Percentiles rank a stretch among this genome's conserved stretches.
phyloP scores from a whole-genome alignment of 805 yeast genomes.

The Wickerhamiella kurtzmanii region DNA sequence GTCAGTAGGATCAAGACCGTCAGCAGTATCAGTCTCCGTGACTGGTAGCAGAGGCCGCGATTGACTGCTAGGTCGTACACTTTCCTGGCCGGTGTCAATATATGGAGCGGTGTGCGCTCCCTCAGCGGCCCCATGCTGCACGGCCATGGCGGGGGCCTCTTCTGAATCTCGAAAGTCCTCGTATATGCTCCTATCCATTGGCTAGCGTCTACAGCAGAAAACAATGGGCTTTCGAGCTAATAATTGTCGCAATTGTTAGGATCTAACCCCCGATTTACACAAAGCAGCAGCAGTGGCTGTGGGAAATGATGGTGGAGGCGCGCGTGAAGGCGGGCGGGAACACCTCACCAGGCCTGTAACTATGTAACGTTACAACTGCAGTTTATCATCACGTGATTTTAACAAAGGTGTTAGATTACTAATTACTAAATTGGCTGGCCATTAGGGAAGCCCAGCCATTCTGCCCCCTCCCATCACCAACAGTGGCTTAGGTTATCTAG shows the following conservation, averaged over 20 bases:
- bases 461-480: background rate
- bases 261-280: too few species aligned
- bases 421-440: background rate
- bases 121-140: background rate
- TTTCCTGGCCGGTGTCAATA: background rate
- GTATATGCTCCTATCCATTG: conserved; percentile 1
- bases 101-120: too few species aligned
- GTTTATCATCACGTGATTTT: background rate
- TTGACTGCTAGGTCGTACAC: background rate
- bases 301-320: too few species aligned
- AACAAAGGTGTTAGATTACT: background rate
- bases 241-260: too few species aligned
- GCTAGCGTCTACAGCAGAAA: background rate
- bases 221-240: too few species aligned
- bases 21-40: conserved; percentile 1
- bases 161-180: background rate
- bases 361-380: too few species aligned
- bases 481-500: background rate
- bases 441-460: background rate
- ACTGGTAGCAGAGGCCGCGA: conserved; percentile 3
- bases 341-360: too few species aligned
- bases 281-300: too few species aligned
- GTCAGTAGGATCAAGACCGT: background rate
- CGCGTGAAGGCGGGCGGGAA: too few species aligned
- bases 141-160: background rate